These are phyloP conservation scores for Dothideomycetes sp. DNA, from an alignment of 2,329 filamentous ascomycete genomes.

Conservation along the genomic window DNA sequence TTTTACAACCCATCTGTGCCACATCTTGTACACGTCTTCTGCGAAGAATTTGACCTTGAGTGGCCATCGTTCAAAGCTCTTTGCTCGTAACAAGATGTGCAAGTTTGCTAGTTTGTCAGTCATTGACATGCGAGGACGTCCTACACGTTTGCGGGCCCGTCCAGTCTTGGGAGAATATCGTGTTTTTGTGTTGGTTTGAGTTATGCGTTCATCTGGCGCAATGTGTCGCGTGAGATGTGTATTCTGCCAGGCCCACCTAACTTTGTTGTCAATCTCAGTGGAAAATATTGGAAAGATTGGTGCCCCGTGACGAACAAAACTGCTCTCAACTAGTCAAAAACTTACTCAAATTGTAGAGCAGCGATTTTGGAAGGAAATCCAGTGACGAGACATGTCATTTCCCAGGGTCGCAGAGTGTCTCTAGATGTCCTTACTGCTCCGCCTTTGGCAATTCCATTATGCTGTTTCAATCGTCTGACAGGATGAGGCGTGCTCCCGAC, in stretches of 20 bases:
- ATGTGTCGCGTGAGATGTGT: slow-evolving; percentile 75
- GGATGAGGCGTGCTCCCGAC: slow-evolving; percentile 90
- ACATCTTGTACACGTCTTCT: slow-evolving; percentile 57
- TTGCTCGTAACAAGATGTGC: slow-evolving; percentile 67
- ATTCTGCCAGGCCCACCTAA: slow-evolving; percentile 89
- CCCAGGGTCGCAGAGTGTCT: slow-evolving; percentile 68
- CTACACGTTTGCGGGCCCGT: slow-evolving; percentile 40
- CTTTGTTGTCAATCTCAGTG: neutral
- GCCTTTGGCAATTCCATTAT: slow-evolving; percentile 77
- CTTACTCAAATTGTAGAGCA: slow-evolving; percentile 88
- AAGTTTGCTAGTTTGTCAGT: slow-evolving; percentile 67
- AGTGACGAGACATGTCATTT: slow-evolving; percentile 77
- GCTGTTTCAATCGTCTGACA: slow-evolving; percentile 72
- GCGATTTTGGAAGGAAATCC: slow-evolving; percentile 82
- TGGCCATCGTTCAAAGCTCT: slow-evolving; percentile 77
- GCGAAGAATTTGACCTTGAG: slow-evolving; percentile 71
- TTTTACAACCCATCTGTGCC: slow-evolving; percentile 51
- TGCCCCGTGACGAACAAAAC: neutral
- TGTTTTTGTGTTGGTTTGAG: slow-evolving; percentile 32
- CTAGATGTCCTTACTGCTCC: slow-evolving; percentile 70
- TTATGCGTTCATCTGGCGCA: slow-evolving; percentile 51
- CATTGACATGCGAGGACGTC: slow-evolving; percentile 51
- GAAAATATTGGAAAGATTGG: neutral
- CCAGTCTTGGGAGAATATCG: slow-evolving; percentile 30
- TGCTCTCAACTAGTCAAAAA: no score